Conservation (phyloP, 768 basidiomycete genomes). For the Leccinum olivaceopallidum region DNA sequence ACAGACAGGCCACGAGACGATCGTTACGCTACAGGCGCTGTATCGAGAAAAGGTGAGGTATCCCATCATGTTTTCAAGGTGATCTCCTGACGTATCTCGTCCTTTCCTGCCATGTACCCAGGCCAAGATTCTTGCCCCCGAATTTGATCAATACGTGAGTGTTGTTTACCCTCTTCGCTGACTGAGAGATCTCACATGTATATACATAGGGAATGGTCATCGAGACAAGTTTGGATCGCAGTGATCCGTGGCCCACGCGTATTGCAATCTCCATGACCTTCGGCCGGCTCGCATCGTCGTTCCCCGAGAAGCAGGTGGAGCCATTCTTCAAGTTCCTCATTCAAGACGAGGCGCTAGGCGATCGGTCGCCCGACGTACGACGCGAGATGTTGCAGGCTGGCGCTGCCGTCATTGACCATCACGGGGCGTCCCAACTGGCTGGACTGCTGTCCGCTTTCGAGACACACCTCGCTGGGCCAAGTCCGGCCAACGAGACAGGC, state of each 20-base stretch:
- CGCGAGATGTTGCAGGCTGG: constrained; percentile 88
- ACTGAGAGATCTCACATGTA: not conserved
- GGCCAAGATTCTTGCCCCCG: constrained; percentile 86
- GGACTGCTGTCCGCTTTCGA: constrained; percentile 84
- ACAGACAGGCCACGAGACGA: constrained; percentile 45
- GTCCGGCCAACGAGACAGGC: constrained; percentile 64
- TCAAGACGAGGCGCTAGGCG: constrained; percentile 83
- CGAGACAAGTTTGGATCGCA: constrained; percentile 77
- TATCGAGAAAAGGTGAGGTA: constrained; percentile 77
- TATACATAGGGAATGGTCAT: constrained; percentile 84
- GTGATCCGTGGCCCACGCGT: constrained; percentile 87
- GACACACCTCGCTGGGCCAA: constrained; percentile 56
- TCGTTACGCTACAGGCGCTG: constrained; percentile 59
- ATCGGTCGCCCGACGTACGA: constrained; percentile 78
- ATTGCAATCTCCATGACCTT: constrained; percentile 73
- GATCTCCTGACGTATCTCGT: not conserved
- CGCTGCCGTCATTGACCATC: constrained; percentile 75
- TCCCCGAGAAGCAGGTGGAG: constrained; percentile 60
- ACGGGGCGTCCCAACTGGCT: constrained; percentile 71
- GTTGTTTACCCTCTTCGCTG: not conserved
- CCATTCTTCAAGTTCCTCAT: constrained; percentile 86
- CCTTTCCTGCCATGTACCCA: constrained; percentile 23
- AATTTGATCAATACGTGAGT: constrained; percentile 90
- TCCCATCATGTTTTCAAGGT: not conserved
- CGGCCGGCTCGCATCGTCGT: constrained; percentile 62